A percentile compares a stretch with the other conserved stretches of the same genome.
Conservation (phyloP, 2,329 filamentous ascomycete species). For the Calonectria pseudoreteaudii region DNA sequence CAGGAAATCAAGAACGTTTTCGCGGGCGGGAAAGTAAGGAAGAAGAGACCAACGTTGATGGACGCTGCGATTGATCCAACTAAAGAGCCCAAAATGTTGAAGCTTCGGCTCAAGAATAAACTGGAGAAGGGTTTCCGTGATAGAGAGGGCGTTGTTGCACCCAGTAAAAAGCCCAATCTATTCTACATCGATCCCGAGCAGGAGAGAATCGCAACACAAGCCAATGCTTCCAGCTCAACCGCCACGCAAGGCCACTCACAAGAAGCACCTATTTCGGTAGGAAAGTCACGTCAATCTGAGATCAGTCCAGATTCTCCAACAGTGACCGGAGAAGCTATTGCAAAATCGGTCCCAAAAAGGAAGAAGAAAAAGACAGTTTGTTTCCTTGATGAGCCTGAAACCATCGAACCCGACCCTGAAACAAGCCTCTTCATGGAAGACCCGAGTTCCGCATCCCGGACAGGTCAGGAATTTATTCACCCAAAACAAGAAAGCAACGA, state of each 20-base stretch:
- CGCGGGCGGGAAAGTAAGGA: slow-evolving; percentile 53
- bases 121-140: slow-evolving; percentile 57
- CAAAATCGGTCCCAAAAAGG: slow-evolving; percentile 25
- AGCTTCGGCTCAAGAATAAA: slow-evolving; percentile 49
- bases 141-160: slow-evolving; percentile 54
- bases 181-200: slow-evolving; percentile 47
- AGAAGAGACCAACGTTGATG: slow-evolving; percentile 49
- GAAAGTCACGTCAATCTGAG: not conserved
- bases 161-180: slow-evolving; percentile 46
- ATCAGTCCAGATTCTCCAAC: not conserved
- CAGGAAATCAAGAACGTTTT: slow-evolving; percentile 57
- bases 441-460: not conserved
- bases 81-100: slow-evolving; percentile 56
- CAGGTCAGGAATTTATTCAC: not conserved
- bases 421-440: slow-evolving; percentile 40
- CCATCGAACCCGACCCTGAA: slow-evolving; percentile 32
- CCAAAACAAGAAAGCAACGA: not conserved
- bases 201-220: not conserved
- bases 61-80: slow-evolving; percentile 55
- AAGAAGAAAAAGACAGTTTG: slow-evolving; percentile 42
- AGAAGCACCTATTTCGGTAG: slow-evolving; percentile 12
- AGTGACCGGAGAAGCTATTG: not conserved
- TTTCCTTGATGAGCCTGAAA: slow-evolving; percentile 34
- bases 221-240: not conserved
- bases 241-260: not conserved